phyloP scores from a whole-genome alignment of 306 rosid species.

The Cyamopsis tetragonoloba region DNA sequence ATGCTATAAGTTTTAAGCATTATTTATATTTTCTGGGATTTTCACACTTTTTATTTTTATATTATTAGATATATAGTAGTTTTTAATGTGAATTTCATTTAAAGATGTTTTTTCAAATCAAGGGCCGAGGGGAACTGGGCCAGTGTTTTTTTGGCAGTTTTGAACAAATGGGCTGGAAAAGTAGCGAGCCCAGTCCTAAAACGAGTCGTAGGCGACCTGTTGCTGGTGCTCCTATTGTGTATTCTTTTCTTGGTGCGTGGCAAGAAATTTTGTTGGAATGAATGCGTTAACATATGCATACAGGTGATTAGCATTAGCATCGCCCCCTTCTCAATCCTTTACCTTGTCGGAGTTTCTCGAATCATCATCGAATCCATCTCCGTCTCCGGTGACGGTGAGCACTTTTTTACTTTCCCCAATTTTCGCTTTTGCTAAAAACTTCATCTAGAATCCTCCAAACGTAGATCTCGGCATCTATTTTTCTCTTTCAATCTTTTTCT shows the following conservation, averaged over 20 bases:
- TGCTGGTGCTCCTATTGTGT: not conserved
- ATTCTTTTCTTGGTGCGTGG: not conserved
- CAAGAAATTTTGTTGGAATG: not conserved
- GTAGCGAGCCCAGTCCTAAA: not conserved
- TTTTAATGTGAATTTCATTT: too few species aligned
- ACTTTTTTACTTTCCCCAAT: not conserved
- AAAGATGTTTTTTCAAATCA: too few species aligned
- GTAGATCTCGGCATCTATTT: conserved; percentile 17
- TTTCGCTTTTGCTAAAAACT: not conserved
- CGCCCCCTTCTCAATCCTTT: not conserved
- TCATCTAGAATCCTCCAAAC: conserved; percentile 31
- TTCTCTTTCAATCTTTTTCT: not conserved
- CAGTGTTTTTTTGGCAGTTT: too few species aligned
- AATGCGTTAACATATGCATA: not conserved
- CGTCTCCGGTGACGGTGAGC: conserved; percentile 21
- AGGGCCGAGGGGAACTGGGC: not conserved
- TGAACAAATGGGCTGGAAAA: not conserved
- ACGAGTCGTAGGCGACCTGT: not conserved
- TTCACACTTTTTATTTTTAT: too few species aligned
- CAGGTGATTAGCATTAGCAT: not conserved
- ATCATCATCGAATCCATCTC: conserved; percentile 31
- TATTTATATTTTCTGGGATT: too few species aligned
- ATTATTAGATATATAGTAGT: too few species aligned
- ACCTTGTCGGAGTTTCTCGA: not conserved
- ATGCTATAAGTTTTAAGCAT: too few species aligned